Conservation (phyloP, 2,329 filamentous ascomycete genomes). For the Talaromyces islandicus region DNA sequence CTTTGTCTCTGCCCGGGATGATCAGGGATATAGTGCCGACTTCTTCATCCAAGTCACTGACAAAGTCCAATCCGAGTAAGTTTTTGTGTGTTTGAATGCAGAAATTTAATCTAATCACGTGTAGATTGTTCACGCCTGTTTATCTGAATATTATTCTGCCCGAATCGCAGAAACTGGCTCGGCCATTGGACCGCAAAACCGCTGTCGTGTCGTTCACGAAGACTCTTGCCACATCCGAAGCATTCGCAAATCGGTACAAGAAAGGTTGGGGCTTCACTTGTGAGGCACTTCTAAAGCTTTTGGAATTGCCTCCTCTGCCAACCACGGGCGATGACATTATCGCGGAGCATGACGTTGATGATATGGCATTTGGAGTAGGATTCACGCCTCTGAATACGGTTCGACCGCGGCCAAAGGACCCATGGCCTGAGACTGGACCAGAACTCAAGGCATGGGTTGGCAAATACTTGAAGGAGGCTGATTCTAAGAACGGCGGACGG, state of each 20-base stretch:
- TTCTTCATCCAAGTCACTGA: conserved; percentile 87
- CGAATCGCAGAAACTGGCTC: conserved; percentile 79
- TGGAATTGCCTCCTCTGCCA: conserved; percentile 78
- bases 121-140: conserved; percentile 69
- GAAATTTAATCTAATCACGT: neutral
- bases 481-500: conserved; percentile 64
- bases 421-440: conserved; percentile 77
- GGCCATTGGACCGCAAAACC: conserved; percentile 84
- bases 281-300: conserved; percentile 78
- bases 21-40: conserved; percentile 81
- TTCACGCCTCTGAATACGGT: conserved; percentile 93
- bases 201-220: conserved; percentile 92
- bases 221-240: conserved; percentile 76
- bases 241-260: conserved; percentile 74
- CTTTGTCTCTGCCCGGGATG: conserved; percentile 71
- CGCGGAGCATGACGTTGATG: conserved; percentile 85
- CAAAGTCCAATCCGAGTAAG: conserved; percentile 63
- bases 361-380: conserved; percentile 88
- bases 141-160: conserved; percentile 84
- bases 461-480: conserved; percentile 69
- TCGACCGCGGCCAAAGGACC: conserved; percentile 66
- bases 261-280: conserved; percentile 91
- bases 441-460: conserved; percentile 79
- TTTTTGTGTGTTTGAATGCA: conserved; percentile 6
- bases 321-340: conserved; percentile 69